Evolutionary conservation across 148 eudicot genomes (phyloP), one percentile per base, ranked within the genome.

Genomic region (Fallopia convolvulus): DNA sequence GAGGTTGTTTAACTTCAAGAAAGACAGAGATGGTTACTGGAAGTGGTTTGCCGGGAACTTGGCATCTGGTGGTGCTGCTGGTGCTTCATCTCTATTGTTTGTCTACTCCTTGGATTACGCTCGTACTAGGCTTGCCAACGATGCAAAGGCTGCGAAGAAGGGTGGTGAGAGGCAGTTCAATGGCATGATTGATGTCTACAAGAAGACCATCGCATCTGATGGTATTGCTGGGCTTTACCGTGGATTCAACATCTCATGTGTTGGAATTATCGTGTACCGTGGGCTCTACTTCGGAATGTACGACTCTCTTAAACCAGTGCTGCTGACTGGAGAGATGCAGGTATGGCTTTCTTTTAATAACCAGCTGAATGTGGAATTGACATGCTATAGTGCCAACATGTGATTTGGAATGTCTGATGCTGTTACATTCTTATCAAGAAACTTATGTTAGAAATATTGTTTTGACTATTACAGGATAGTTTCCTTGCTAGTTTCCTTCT

Each of bases 111-210:
- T 81, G 10, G 70, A 78, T 26, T 82, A 75, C 55, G 76, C 74
- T 5, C 58, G 77, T 47, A 79, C 72, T 2, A 75, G 76, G 39
- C 39, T 36, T 3, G 39, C 39, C 39, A 36, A 36, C 39, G 39
- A 36, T 36, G 39, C 39, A 36, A 75, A 75, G 47, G 32, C 40
- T 70, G 39, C 77, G 18, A 65, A 65, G 71, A 33, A 33, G 40
- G 71, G 71, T 39, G 53, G 42, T 3, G 33, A 23, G 42, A 58
- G 84, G 70, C 76, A 82, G 46, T 82, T 82, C 70, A 71, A 20
- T 40, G 82, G 79, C 70, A 18, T 63, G 58, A 14, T 82, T 70
- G 84, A 76, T 60, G 84, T 82, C 18, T 70, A 2, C 6, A 70
- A 46, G 77, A 82, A 76, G 77, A 79, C 81, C 36, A 32, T 76